These are phyloP conservation scores for Agrostemma githago DNA, from an alignment of 148 eudicot species.

Conservation along the genomic window DNA sequence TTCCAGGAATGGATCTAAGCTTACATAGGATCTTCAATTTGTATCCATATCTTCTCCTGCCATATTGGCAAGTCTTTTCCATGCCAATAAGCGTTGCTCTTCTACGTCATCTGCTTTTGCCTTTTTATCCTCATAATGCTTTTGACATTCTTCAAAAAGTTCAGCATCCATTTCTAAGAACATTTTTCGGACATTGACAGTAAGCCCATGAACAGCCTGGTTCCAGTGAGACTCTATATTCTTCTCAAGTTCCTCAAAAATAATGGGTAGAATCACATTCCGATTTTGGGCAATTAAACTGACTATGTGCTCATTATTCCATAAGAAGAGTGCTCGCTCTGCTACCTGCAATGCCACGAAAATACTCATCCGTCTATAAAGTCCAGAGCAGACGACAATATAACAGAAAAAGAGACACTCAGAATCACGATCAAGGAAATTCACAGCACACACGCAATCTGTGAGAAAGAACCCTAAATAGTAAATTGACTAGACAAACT, in stretches of 20 bases:
- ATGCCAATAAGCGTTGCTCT: conserved; percentile 44
- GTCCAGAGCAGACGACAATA: background rate
- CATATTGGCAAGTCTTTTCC: conserved; percentile 54
- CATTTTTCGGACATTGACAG: conserved; percentile 65
- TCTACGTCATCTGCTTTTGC: conserved; percentile 41
- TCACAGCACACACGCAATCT: background rate
- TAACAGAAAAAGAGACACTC: background rate
- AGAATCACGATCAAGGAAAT: background rate
- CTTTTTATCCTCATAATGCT: conserved; percentile 45
- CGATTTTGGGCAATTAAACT: conserved; percentile 66
- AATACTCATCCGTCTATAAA: background rate
- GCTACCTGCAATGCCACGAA: conserved; percentile 51
- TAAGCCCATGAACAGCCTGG: conserved; percentile 66
- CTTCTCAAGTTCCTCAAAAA: conserved; percentile 68
- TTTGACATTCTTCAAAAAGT: conserved; percentile 58
- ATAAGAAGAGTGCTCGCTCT: conserved; percentile 64
- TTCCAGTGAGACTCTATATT: conserved; percentile 72
- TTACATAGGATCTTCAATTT: conserved; percentile 15
- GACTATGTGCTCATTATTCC: conserved; percentile 77
- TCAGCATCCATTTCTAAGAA: conserved; percentile 64
- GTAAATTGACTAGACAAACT: background rate
- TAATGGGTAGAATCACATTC: conserved; percentile 50
- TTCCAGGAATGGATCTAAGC: conserved; percentile 8
- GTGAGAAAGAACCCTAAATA: background rate
- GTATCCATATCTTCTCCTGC: conserved; percentile 48